These are phyloP conservation scores for Fusarium pilosicola DNA, from an alignment of 2,329 filamentous ascomycete species.

Conservation along the genomic window DNA sequence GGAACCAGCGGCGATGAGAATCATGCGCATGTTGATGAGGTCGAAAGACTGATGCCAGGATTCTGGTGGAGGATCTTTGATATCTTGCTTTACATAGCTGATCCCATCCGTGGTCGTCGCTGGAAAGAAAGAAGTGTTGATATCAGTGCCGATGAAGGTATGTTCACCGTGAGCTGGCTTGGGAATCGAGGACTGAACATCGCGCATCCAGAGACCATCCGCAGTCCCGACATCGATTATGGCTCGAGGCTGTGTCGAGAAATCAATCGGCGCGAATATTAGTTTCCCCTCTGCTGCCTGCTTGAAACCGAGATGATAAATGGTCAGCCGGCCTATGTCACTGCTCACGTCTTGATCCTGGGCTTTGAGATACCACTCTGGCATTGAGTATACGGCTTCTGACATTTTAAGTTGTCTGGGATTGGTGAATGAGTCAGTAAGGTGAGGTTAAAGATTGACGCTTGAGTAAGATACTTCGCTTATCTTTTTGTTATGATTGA, in stretches of 20 bases:
- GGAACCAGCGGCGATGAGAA: slow-evolving; percentile 9
- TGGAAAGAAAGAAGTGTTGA: slow-evolving; percentile 7
- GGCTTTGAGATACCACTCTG: slow-evolving; percentile 14
- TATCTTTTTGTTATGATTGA: not conserved
- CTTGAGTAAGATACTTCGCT: not conserved
- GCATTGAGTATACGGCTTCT: not conserved
- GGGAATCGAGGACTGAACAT: not conserved
- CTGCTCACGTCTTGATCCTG: slow-evolving; percentile 8
- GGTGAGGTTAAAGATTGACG: accelerated
- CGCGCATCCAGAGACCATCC: slow-evolving; percentile 15
- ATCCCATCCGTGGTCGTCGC: accelerated
- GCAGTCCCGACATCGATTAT: slow-evolving; percentile 4
- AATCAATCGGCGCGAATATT: not conserved
- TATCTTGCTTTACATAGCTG: not conserved
- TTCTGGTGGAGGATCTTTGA: not conserved
- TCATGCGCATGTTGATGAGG: slow-evolving; percentile 12
- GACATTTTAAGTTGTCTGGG: not conserved
- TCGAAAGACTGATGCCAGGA: not conserved
- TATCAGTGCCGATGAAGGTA: slow-evolving; percentile 3
- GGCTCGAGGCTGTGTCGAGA: not conserved
- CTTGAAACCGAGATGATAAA: slow-evolving; percentile 9
- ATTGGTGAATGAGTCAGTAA: not conserved
- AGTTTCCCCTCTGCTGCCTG: not conserved
- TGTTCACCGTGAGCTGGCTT: not conserved
- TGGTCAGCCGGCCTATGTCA: slow-evolving; percentile 1